Evolutionary conservation across 495 filamentous ascomycete genomes (phyloP).

Genomic region (Glonium stellatum): DNA sequence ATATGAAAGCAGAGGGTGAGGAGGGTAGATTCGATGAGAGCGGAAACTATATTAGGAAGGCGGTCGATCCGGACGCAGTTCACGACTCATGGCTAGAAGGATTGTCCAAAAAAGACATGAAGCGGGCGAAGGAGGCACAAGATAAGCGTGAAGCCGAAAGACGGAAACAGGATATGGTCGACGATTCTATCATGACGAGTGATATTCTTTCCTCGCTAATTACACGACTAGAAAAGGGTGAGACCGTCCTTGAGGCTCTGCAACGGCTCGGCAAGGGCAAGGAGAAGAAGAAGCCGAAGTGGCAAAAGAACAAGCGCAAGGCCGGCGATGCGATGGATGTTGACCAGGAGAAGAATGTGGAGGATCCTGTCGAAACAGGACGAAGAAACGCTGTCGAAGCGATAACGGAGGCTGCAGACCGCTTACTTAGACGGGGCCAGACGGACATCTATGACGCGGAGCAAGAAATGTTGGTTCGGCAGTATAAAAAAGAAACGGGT

Average conservation of each 20-base stretch:
- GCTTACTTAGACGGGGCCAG: conserved; percentile 71
- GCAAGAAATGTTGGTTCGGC: conserved; percentile 73
- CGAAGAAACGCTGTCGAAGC: conserved; percentile 67
- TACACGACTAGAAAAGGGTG: conserved; percentile 63
- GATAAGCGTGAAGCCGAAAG: conserved; percentile 76
- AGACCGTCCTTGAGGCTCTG: conserved; percentile 84
- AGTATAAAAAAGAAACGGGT: conserved; percentile 80
- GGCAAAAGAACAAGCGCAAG: conserved; percentile 53
- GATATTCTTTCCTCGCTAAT: conserved; percentile 73
- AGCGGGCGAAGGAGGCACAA: conserved; percentile 76
- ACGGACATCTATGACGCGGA: conserved; percentile 84
- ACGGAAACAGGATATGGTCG: conserved; percentile 56
- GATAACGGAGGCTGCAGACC: conserved; percentile 84
- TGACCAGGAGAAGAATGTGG: conserved; percentile 42
- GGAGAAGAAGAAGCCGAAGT: conserved; percentile 54
- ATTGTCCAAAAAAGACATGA: conserved; percentile 87
- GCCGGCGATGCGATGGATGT: conserved; percentile 62
- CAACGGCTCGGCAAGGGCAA: conserved; percentile 68
- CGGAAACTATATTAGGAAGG: conserved; percentile 89
- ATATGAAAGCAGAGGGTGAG: conserved; percentile 83
- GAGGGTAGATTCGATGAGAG: conserved; percentile 85
- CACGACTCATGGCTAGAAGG: conserved; percentile 93
- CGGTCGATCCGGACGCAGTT: conserved; percentile 76
- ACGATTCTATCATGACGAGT: conserved; percentile 67
- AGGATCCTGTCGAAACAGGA: conserved; percentile 60